Percentiles rank a stretch among this genome's conserved stretches.
phyloP scores from a whole-genome alignment of 2,329 filamentous ascomycete species.

The Claviceps pazoutovae region DNA sequence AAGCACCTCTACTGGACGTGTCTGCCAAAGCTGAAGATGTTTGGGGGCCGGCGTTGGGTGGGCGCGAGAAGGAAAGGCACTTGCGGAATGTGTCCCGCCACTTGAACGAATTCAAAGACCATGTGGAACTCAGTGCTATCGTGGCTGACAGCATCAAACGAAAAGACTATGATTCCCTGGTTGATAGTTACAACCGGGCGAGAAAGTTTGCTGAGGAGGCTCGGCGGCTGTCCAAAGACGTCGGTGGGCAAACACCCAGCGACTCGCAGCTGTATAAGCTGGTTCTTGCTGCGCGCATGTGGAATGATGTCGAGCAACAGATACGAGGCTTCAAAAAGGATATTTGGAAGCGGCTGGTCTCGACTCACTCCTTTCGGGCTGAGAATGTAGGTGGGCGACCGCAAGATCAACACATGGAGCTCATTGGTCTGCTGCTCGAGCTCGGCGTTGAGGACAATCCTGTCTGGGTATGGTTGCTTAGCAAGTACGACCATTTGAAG shows the following conservation, averaged over 20 bases:
- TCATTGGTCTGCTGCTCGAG: conserved; percentile 81
- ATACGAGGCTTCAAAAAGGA: conserved; percentile 79
- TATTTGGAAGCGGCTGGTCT: conserved; percentile 68
- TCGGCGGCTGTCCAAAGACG: conserved; percentile 47
- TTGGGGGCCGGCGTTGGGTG: conserved; percentile 87
- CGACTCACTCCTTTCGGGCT: conserved; percentile 43
- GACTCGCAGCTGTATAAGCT: conserved; percentile 78
- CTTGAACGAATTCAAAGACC: conserved; percentile 64
- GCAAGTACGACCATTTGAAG: conserved; percentile 79
- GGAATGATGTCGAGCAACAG: conserved; percentile 83
- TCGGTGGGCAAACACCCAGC: conserved; percentile 43
- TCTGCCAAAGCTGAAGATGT: conserved; percentile 92
- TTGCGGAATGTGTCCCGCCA: conserved; percentile 64
- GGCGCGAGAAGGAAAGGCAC: conserved; percentile 78
- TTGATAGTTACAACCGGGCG: conserved; percentile 79
- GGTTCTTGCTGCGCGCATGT: conserved; percentile 81
- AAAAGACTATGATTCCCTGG: conserved; percentile 75
- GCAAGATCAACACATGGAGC: conserved; percentile 78
- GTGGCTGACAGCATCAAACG: conserved; percentile 78
- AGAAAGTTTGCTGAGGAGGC: conserved; percentile 70
- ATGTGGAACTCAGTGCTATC: conserved; percentile 66
- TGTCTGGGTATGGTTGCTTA: conserved; percentile 90
- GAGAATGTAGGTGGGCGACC: conserved; percentile 36
- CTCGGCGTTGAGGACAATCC: conserved; percentile 91
- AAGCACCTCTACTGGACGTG: conserved; percentile 73